Evolutionary conservation across 2,329 filamentous ascomycete genomes (phyloP).

Genomic region (Ambrosiella xylebori): DNA sequence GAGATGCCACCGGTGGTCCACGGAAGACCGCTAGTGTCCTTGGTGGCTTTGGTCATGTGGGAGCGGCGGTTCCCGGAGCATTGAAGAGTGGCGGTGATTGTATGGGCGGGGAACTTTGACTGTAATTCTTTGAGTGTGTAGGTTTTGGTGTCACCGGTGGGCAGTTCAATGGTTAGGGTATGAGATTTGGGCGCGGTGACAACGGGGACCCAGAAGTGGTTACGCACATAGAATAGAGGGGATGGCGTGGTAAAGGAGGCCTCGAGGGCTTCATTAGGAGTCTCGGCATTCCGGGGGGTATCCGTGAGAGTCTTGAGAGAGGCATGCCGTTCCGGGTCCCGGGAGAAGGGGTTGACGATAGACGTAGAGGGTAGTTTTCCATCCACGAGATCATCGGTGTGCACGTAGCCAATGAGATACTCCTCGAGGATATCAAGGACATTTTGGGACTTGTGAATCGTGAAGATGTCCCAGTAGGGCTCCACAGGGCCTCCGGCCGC

Average conservation of each 20-base stretch:
- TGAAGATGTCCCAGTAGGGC: constrained; percentile 53
- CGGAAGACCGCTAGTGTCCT: constrained; percentile 37
- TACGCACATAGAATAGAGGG: constrained; percentile 40
- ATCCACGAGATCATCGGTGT: constrained; percentile 39
- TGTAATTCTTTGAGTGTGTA: constrained; percentile 40
- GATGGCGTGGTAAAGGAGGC: constrained; percentile 37
- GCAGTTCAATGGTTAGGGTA: constrained; percentile 35
- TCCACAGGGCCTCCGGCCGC: constrained; percentile 49
- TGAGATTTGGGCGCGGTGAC: constrained; percentile 25
- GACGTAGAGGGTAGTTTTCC: constrained; percentile 34
- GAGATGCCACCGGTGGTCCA: constrained; percentile 44
- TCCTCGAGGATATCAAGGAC: constrained; percentile 48
- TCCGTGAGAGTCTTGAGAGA: constrained; percentile 33
- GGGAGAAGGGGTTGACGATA: constrained; percentile 43
- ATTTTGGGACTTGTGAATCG: constrained; percentile 48
- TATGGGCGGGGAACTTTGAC: constrained; percentile 30
- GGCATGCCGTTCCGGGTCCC: constrained; percentile 35
- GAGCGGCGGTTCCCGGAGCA: constrained; percentile 43
- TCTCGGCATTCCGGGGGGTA: constrained; percentile 45
- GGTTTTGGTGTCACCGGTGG: constrained; percentile 32
- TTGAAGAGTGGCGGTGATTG: constrained; percentile 38
- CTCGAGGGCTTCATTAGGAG: constrained; percentile 31
- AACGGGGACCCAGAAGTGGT: constrained; percentile 46
- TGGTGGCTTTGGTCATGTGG: constrained; percentile 35
- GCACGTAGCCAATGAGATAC: constrained; percentile 45